Base-by-base conservation (phyloP, 2,329 filamentous ascomycete genomes). In the Colletotrichum sp. region DNA sequence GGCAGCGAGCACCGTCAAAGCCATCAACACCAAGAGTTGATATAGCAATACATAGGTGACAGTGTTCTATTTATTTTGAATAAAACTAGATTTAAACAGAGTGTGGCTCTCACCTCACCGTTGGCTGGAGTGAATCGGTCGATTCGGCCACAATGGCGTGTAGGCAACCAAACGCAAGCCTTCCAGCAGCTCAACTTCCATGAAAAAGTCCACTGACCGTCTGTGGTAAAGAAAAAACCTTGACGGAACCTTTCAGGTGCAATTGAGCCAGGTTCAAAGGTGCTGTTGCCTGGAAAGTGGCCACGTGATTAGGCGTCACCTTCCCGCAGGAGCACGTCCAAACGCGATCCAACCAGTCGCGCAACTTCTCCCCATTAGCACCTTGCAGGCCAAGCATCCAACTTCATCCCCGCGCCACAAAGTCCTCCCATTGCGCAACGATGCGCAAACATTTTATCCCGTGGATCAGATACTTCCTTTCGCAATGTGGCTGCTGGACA, bases 401-500 rank as follows among this genome's bases (percentile, higher is more conserved):
- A 62, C 43, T 51, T 21, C 21, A 12, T 51, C 59, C 34, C 33
- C 36, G 59, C 59, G 59, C 59, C 31, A 34, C 59, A 36, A 21
- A 34, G 59, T 34, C 34, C n/a, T 8, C 59, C 59, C 24, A 29
- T 38, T 67, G 29, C 62, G 66, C 55, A 65, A 59, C 36, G n/a
- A 38, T 47, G 58, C 16, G 68, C 64, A 54, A 51, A 21, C 12
- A 18, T 24, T 15, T 15, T 24, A 6, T 29, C 13, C 33, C 18
- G 58, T 21, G 38, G 34, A 54, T n/a, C 24, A 27, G 13, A 21
- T 16, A 21, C 47, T 8, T 34, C 12, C 27, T 5, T 18, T 6
- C 24, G 59, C n/a, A 67, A 93, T 93, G 92, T 93, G 92, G 92
- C 87, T 93, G 72, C 83, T 93, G 62, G 90, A 92, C 78, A 90